phyloP scores from a whole-genome alignment of 2,329 filamentous ascomycete species.

The Monosporascus sp. region DNA sequence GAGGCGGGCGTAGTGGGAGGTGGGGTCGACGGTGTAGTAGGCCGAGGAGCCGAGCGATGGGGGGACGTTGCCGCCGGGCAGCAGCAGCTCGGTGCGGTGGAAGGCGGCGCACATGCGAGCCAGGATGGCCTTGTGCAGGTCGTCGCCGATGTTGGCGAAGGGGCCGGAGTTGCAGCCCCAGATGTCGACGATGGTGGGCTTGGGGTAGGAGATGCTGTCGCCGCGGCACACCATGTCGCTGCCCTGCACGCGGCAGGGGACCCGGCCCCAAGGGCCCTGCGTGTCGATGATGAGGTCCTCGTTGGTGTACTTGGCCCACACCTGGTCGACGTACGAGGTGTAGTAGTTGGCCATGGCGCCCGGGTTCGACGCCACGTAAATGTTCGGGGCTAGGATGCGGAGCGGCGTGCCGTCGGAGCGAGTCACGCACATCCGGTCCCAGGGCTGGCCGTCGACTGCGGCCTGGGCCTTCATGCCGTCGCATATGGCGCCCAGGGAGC shows the following conservation, averaged over 20 bases:
- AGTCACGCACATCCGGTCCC: conserved; percentile 36
- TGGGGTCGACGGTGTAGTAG: conserved; percentile 42
- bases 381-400: conserved; percentile 37
- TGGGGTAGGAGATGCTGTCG: conserved; percentile 33
- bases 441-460: conserved; percentile 29
- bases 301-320: conserved; percentile 34
- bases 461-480: conserved; percentile 28
- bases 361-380: conserved; percentile 28
- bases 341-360: conserved; percentile 34
- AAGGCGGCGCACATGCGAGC: conserved; percentile 44
- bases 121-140: conserved; percentile 33
- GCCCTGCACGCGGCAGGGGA: conserved; percentile 31
- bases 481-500: conserved; percentile 36
- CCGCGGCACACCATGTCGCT: conserved; percentile 31
- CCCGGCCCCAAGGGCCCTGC: conserved; percentile 25
- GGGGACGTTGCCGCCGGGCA: conserved; percentile 34
- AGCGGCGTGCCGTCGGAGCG: conserved; percentile 26
- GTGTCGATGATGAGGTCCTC: conserved; percentile 35
- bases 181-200: conserved; percentile 37
- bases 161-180: conserved; percentile 44
- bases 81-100: conserved; percentile 36
- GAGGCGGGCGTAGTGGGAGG: conserved; percentile 54
- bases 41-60: conserved; percentile 30
- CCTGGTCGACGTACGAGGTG: conserved; percentile 35
- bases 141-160: conserved; percentile 27